phyloP scores from a whole-genome alignment of 139 green algal genomes.

The Edaphochlamys debaryana region DNA sequence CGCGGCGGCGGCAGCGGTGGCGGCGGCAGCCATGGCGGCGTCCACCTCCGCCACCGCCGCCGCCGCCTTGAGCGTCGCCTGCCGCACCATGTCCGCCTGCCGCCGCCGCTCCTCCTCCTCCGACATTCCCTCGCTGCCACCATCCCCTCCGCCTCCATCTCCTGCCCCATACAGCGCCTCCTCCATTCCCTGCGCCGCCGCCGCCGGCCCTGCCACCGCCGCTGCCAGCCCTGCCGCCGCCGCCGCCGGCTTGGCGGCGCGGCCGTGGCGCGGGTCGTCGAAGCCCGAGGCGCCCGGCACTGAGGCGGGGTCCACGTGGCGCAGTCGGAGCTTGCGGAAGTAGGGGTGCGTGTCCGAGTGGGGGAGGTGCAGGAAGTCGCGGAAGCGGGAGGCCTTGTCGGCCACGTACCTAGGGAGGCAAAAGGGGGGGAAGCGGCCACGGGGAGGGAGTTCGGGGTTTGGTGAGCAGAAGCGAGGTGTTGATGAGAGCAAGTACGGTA shows the following conservation, averaged over 20 bases:
- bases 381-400: constrained; percentile 34
- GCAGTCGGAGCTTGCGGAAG: constrained; percentile 32
- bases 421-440: too few species aligned
- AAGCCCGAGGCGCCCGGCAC: neutral
- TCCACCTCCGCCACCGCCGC: too few species aligned
- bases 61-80: neutral
- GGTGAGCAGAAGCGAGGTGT: too few species aligned
- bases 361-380: constrained; percentile 30
- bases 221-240: too few species aligned
- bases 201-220: too few species aligned
- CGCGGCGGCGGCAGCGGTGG: too few species aligned
- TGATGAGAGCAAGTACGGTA: too few species aligned
- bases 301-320: neutral
- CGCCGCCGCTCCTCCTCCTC: neutral
- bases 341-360: constrained; percentile 37
- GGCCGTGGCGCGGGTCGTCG: too few species aligned
- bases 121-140: neutral
- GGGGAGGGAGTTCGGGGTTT: too few species aligned
- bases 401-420: constrained; percentile 11
- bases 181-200: too few species aligned
- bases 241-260: too few species aligned
- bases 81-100: neutral
- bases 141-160: too few species aligned
- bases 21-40: neutral
- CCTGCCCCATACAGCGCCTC: neutral